These are phyloP conservation scores for Picea abies DNA, from an alignment of 83 land plant species.

Conservation along the genomic window DNA sequence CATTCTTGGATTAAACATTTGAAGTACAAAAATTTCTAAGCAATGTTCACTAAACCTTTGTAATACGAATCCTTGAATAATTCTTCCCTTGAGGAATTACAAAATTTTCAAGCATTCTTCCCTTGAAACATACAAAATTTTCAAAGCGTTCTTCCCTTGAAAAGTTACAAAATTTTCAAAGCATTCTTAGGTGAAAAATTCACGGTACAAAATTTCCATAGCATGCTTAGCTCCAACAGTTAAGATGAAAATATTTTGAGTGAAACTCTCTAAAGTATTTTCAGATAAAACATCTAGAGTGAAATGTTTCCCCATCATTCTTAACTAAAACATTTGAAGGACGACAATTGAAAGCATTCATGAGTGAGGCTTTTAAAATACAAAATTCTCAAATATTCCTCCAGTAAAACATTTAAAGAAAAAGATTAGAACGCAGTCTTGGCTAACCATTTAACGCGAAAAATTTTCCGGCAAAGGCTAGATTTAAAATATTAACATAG, in stretches of 20 bases:
- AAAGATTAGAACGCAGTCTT: too few relatives aligned
- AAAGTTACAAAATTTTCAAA: neutral
- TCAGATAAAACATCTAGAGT: too few relatives aligned
- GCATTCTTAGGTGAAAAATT: neutral
- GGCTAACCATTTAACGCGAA: neutral
- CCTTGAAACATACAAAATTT: too few relatives aligned
- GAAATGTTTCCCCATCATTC: neutral
- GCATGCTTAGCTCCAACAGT: too few relatives aligned
- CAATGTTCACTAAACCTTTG: too few relatives aligned
- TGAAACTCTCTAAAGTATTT: too few relatives aligned
- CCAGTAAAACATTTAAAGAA: neutral
- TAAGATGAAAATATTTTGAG: too few relatives aligned
- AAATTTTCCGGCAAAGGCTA: neutral
- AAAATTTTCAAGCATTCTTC: neutral
- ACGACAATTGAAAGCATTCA: neutral
- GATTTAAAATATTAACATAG: neutral
- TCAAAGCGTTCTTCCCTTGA: too few relatives aligned
- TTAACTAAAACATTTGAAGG: neutral
- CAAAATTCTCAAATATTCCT: neutral
- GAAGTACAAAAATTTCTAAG: too few relatives aligned
- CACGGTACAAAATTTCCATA: neutral
- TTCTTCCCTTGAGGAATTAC: too few relatives aligned
- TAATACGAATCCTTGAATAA: too few relatives aligned
- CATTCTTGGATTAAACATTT: too few relatives aligned
- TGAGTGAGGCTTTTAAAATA: neutral